Percentiles rank a stretch among this genome's conserved stretches.
Conservation (phyloP, 441 rosid genomes). For the Syzygium malaccense region DNA sequence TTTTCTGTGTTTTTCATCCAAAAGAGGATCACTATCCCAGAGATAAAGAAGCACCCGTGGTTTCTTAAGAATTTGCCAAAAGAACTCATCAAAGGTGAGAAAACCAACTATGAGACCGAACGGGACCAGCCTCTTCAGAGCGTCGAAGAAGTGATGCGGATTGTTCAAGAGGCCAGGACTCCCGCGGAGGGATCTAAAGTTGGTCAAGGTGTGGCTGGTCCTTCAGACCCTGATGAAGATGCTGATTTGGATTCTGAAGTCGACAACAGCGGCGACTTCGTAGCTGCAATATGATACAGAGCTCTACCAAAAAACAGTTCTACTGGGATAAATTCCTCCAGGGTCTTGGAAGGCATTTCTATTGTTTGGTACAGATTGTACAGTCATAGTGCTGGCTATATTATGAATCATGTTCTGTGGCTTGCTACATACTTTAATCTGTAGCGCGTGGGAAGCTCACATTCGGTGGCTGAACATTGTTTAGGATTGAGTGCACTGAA, state of each 20-base stretch:
- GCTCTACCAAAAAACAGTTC: neutral
- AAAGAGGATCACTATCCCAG: constrained; percentile 56
- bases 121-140: constrained; percentile 39
- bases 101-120: constrained; percentile 21
- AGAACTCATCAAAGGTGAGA: constrained; percentile 51
- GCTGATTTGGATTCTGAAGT: constrained; percentile 42
- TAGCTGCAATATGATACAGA: neutral
- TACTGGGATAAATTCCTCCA: neutral
- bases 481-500: neutral
- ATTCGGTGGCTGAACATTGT: neutral
- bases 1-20: neutral
- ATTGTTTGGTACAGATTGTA: neutral
- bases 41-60: constrained; percentile 65
- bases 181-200: constrained; percentile 25
- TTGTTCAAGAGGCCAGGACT: constrained; percentile 46
- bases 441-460: neutral
- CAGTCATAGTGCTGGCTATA: neutral
- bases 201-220: constrained; percentile 18
- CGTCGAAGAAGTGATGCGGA: constrained; percentile 44
- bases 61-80: constrained; percentile 51
- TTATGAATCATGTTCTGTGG: neutral
- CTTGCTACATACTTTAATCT: neutral
- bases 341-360: neutral
- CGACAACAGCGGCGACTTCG: constrained; percentile 31
- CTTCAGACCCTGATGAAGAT: constrained; percentile 31